Base-by-base conservation (phyloP, 352 stramenopile species). In the Phytophthora constricta region DNA sequence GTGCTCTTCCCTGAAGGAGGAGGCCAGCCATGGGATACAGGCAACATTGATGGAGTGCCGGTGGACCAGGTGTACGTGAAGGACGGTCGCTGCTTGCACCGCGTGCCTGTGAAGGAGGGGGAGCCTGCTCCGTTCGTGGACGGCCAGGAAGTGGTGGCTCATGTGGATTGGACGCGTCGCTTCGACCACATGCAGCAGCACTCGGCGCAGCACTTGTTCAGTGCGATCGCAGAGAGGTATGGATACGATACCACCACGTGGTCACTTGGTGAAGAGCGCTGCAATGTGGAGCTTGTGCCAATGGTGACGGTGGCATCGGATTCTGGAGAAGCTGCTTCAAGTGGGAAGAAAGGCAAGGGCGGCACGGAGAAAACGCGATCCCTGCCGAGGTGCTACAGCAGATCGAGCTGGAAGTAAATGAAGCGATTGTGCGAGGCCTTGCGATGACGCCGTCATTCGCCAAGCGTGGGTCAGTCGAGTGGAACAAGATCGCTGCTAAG, bases 181-280 rank as follows among this genome's bases (percentile, higher is more conserved):
- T 86, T 90, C 28, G 90, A 96, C 58, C 88, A 96, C 72, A 96
- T 96, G 88, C 86, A 92, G 66, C 89, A 96, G 69, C 91, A 97
- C 77, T 96, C 91, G 55, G 89, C 80, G 34, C 91, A 97, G 70
- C 91, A 97, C 56, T 63, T 97, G 33, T 79, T 96, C 47, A 95
- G 82, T 56, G 89, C 89, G n/a, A 82, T 97, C 27, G 89, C 87
- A 33, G 77, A 93, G 50, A 80, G 72, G 39, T 80, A 90, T 67
- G 80, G 83, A 22, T 86, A 87, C 27, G 74, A 92, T 56, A 96
- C 89, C 5, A 87, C 77, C 10, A 95, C 85, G n/a, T 96, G 90
- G 83, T 91, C 77, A 13, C 72, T 92, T 60, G 82, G 77, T 11
- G 74, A 86, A 20, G 74, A 90, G 63, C 75, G 82, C 37, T 88